Evolutionary conservation across 1,284 basidiomycete genomes (phyloP).

Genomic region (Apiotrichum porosum): DNA sequence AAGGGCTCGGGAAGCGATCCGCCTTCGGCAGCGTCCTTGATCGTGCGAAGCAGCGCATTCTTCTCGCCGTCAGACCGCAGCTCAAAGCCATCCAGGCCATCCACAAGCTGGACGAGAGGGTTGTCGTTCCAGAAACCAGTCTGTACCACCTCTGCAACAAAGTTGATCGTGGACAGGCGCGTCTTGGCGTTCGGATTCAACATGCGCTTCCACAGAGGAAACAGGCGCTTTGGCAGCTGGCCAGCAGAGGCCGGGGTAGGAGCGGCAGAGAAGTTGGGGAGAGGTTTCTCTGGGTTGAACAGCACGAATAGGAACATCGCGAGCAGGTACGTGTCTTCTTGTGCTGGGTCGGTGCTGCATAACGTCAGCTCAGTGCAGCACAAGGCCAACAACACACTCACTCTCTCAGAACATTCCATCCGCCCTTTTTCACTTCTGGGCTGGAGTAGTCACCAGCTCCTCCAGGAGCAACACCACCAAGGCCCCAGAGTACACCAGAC

Average conservation of each 20-base stretch:
- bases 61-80: conserved; percentile 81
- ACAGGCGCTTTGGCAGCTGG: conserved; percentile 68
- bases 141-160: conserved; percentile 69
- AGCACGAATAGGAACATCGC: conserved; percentile 76
- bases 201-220: conserved; percentile 77
- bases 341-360: conserved; percentile 63
- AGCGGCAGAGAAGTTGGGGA: conserved; percentile 61
- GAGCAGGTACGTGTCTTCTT: conserved; percentile 77
- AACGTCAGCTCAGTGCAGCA: not conserved
- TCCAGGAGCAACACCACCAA: conserved; percentile 64
- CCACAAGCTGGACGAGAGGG: conserved; percentile 75
- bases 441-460: conserved; percentile 57
- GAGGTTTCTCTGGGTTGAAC: conserved; percentile 74
- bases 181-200: conserved; percentile 80
- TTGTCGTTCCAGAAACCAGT: conserved; percentile 82
- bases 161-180: conserved; percentile 67
- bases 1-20: conserved; percentile 80
- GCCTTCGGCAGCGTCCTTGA: conserved; percentile 67
- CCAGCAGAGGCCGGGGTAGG: conserved; percentile 70
- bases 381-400: too few species aligned
- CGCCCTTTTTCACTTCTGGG: conserved; percentile 86
- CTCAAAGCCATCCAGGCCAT: conserved; percentile 80
- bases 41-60: conserved; percentile 64
- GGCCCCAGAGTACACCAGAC: conserved; percentile 55
- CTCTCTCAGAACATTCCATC: conserved; percentile 81